These are phyloP conservation scores for Daedalea quercina DNA, from an alignment of 768 basidiomycete genomes.

Conservation along the genomic window DNA sequence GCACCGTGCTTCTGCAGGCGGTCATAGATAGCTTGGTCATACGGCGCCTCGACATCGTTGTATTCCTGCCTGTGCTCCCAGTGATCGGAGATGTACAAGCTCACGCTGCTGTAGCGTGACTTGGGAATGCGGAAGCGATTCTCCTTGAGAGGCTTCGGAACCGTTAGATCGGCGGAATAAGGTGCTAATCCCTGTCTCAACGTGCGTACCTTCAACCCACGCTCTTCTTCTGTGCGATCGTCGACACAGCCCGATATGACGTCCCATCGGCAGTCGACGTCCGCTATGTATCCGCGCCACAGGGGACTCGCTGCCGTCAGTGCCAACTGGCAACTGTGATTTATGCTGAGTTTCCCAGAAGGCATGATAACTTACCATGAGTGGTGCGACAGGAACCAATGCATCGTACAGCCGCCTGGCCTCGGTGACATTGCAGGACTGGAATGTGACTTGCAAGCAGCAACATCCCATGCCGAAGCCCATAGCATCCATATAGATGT, in stretches of 20 bases:
- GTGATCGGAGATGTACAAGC: constrained; percentile 84
- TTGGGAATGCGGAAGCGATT: constrained; percentile 83
- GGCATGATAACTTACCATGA: constrained; percentile 59
- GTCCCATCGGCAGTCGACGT: constrained; percentile 98
- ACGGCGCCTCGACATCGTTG: constrained; percentile 81
- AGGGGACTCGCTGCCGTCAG: constrained; percentile 91
- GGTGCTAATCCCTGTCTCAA: neutral
- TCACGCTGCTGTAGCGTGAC: constrained; percentile 95
- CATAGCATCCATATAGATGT: constrained; percentile 99
- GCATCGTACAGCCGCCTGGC: constrained; percentile 93
- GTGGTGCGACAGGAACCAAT: constrained; percentile 91
- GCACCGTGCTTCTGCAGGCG: constrained; percentile 73
- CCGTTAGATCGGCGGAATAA: constrained; percentile 1
- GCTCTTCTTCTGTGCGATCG: constrained; percentile 92
- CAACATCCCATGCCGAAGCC: constrained; percentile 99
- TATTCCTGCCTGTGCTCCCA: constrained; percentile 90
- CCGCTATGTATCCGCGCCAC: constrained; percentile 91
- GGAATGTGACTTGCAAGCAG: constrained; percentile 96
- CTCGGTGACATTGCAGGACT: constrained; percentile 90
- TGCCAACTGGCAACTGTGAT: constrained; percentile 56
- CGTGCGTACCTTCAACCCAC: constrained; percentile 66
- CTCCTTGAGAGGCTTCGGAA: constrained; percentile 63
- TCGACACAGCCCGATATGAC: constrained; percentile 99
- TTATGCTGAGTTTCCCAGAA: neutral
- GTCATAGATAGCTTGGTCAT: constrained; percentile 67